Evolutionary conservation across 768 basidiomycete species (phyloP).

Genomic region (Mycena indigotica): DNA sequence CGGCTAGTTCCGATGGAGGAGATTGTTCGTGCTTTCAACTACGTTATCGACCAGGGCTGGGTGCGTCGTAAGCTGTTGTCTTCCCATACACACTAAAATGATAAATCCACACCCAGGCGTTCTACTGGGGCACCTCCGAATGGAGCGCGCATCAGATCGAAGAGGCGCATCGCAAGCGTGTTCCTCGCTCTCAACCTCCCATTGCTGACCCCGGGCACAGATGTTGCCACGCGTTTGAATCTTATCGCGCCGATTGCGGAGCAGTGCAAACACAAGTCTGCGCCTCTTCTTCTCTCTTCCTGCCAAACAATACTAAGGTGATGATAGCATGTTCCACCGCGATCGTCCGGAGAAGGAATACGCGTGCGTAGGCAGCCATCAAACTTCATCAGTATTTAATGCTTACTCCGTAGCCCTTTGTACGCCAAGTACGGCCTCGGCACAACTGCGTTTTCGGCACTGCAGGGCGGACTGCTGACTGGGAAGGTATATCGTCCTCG

Average conservation of each 20-base stretch:
- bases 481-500: slow-evolving; percentile 55
- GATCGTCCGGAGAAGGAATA: too few relatives aligned
- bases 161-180: slow-evolving; percentile 62
- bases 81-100: too few relatives aligned
- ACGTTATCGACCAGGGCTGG: slow-evolving; percentile 74
- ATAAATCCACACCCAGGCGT: too few relatives aligned
- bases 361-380: slow-evolving; percentile 40
- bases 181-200: neutral
- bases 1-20: too few relatives aligned
- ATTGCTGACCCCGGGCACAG: neutral
- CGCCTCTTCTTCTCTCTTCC: neutral
- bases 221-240: too few relatives aligned
- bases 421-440: too few relatives aligned
- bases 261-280: slow-evolving; percentile 73
- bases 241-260: slow-evolving; percentile 77
- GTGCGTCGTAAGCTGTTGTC: slow-evolving; percentile 34
- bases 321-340: slow-evolving; percentile 70
- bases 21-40: slow-evolving; percentile 83
- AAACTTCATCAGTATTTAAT: too few relatives aligned
- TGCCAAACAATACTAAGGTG: neutral
- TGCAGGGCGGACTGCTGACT: slow-evolving; percentile 75
- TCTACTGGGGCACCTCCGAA: too few relatives aligned
- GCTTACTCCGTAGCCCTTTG: too few relatives aligned
- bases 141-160: slow-evolving; percentile 75
- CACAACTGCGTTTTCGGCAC: too few relatives aligned